phyloP scores from a whole-genome alignment of 2,329 filamentous ascomycete species.

The Penicillium vulpinum region DNA sequence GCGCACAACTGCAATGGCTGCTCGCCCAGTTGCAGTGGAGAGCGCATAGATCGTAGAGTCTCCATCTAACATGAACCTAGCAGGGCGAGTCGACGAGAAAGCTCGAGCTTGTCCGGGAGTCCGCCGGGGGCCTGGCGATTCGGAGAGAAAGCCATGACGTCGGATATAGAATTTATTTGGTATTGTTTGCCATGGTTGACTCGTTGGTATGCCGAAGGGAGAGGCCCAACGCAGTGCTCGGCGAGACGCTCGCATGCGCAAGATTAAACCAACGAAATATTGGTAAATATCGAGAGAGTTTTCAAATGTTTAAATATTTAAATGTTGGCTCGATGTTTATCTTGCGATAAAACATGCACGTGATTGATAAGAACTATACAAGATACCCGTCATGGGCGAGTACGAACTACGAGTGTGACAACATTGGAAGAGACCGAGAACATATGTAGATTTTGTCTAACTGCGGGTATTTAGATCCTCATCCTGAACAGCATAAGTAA shows the following conservation, averaged over 20 bases:
- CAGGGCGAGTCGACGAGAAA: slow-evolving; percentile 24
- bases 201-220: slow-evolving; percentile 28
- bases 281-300: background rate
- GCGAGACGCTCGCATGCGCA: slow-evolving; percentile 34
- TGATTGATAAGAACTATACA: background rate
- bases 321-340: background rate
- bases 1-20: slow-evolving; percentile 86
- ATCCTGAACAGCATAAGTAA: background rate
- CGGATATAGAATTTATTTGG: slow-evolving; percentile 13
- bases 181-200: slow-evolving; percentile 2
- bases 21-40: slow-evolving; percentile 80
- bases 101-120: slow-evolving; percentile 10
- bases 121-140: slow-evolving; percentile 3
- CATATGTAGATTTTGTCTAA: background rate
- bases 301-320: background rate
- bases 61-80: slow-evolving; percentile 25
- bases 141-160: slow-evolving; percentile 10
- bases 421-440: background rate
- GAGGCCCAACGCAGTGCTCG: slow-evolving; percentile 28
- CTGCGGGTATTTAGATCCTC: background rate
- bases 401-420: background rate
- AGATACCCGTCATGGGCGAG: too few relatives aligned
- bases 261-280: slow-evolving; percentile 8
- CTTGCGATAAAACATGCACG: background rate
- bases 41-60: slow-evolving; percentile 81